Conservation (phyloP, 1,284 basidiomycete species). For the Tilletiaria anomala region DNA sequence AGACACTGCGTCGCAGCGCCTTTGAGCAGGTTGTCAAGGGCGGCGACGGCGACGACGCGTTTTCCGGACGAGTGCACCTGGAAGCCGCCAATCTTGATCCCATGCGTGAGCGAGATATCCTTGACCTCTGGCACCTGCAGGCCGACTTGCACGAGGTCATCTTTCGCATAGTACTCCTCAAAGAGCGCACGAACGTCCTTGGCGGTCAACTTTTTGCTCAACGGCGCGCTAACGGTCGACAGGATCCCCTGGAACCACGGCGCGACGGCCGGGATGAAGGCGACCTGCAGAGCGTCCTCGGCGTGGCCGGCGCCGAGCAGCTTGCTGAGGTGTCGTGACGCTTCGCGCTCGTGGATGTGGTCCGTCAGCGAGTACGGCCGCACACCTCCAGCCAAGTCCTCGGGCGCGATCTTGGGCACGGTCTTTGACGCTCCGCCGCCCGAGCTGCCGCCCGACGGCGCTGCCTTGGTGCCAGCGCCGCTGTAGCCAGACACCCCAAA, state of each 20-base stretch:
- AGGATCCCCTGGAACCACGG: constrained; percentile 97
- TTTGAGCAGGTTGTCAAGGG: constrained; percentile 82
- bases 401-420: constrained; percentile 64
- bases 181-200: constrained; percentile 61
- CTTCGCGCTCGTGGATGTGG: constrained; percentile 96
- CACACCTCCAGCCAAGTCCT: constrained; percentile 60
- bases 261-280: constrained; percentile 73
- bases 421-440: constrained; percentile 41
- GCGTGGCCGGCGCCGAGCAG: constrained; percentile 39
- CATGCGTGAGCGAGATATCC: constrained; percentile 68
- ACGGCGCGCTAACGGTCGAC: constrained; percentile 66
- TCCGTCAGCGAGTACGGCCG: constrained; percentile 81
- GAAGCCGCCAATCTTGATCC: constrained; percentile 79
- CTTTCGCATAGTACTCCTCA: constrained; percentile 57
- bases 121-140: constrained; percentile 60
- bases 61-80: constrained; percentile 80
- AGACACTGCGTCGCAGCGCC: constrained; percentile 95
- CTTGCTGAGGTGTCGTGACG: constrained; percentile 60
- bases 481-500: constrained; percentile 90
- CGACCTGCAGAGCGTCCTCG: constrained; percentile 49
- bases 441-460: constrained; percentile 21
- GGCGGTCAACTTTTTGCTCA: constrained; percentile 53
- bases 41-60: constrained; percentile 66
- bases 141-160: constrained; percentile 57
- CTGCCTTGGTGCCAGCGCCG: constrained; percentile 76